A percentile compares a stretch with the other conserved stretches of the same genome.
Conservation (phyloP, 2,329 filamentous ascomycete genomes). For the Fusarium sp. region DNA sequence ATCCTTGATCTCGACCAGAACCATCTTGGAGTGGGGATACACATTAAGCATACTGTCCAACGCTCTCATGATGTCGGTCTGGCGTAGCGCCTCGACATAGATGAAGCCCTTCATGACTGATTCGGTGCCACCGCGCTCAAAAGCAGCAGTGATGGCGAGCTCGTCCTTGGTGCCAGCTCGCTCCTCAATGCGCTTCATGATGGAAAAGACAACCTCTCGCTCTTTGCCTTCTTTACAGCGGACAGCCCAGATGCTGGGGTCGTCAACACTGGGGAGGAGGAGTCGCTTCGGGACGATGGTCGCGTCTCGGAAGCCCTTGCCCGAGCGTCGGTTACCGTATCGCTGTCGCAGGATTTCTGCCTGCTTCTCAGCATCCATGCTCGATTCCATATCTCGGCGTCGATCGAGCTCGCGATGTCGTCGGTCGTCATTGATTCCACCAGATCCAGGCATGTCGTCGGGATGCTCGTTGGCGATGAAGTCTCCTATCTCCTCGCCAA, state of each 20-base stretch:
- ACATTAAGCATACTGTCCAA: constrained; percentile 89
- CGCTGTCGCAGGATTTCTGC: constrained; percentile 87
- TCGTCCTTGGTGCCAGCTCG: constrained; percentile 81
- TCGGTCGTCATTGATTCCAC: constrained; percentile 87
- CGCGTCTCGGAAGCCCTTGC: constrained; percentile 74
- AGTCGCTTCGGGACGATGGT: constrained; percentile 86
- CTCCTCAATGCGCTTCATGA: constrained; percentile 91
- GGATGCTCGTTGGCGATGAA: constrained; percentile 92
- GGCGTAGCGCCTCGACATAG: constrained; percentile 91
- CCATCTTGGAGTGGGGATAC: constrained; percentile 87
- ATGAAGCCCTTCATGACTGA: constrained; percentile 92
- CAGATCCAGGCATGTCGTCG: constrained; percentile 86
- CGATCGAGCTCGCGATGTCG: constrained; percentile 95
- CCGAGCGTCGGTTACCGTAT: constrained; percentile 82
- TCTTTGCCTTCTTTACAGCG: constrained; percentile 96
- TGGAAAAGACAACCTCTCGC: constrained; percentile 86
- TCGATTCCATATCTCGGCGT: constrained; percentile 86
- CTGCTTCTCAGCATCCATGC: constrained; percentile 93
- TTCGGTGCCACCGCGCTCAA: constrained; percentile 84
- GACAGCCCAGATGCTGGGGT: constrained; percentile 95
- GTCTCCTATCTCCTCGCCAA: constrained; percentile 83
- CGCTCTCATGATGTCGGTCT: constrained; percentile 86
- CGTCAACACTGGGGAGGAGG: constrained; percentile 90
- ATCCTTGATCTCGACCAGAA: constrained; percentile 94
- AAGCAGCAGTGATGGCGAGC: constrained; percentile 87